These are phyloP conservation scores for Serendipita sp. DNA, from an alignment of 768 basidiomycete species.

Conservation along the genomic window DNA sequence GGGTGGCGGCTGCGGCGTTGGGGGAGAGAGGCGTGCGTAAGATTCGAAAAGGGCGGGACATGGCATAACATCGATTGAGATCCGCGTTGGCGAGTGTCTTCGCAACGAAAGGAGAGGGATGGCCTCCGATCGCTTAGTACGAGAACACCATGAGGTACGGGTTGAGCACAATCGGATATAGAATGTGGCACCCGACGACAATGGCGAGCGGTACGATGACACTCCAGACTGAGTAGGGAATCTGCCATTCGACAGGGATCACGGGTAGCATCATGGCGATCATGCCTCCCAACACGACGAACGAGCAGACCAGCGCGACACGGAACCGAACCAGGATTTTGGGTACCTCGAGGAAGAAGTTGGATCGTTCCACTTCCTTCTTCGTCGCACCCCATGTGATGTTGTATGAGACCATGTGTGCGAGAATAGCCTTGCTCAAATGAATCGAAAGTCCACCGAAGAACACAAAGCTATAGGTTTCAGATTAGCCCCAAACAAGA, in stretches of 20 bases:
- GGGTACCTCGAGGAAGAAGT: constrained; percentile 84
- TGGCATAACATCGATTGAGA: no score
- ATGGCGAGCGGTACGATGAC: constrained; percentile 60
- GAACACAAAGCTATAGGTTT: constrained; percentile 50
- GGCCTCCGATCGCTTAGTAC: constrained; percentile 23
- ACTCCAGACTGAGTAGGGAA: constrained; percentile 51
- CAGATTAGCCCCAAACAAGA: background rate
- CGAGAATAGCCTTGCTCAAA: constrained; percentile 39
- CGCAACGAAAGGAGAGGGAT: no score
- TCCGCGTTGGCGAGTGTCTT: no score
- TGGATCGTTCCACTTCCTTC: constrained; percentile 77
- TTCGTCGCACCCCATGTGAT: constrained; percentile 60
- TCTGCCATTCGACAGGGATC: constrained; percentile 48
- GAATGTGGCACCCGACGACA: constrained; percentile 46
- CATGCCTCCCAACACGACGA: constrained; percentile 36
- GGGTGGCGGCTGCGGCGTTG: no score
- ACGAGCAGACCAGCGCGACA: constrained; percentile 40
- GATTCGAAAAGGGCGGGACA: no score
- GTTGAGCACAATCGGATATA: constrained; percentile 56
- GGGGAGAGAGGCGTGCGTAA: no score
- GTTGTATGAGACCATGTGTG: constrained; percentile 44
- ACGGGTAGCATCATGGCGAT: constrained; percentile 37
- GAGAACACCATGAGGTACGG: constrained; percentile 84
- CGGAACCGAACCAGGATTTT: constrained; percentile 70
- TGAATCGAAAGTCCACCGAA: constrained; percentile 64